A percentile compares a stretch with the other conserved stretches of the same genome.
Evolutionary conservation across 73 alveolate species (phyloP).

Genomic region (Tetrahymena thermophila): DNA sequence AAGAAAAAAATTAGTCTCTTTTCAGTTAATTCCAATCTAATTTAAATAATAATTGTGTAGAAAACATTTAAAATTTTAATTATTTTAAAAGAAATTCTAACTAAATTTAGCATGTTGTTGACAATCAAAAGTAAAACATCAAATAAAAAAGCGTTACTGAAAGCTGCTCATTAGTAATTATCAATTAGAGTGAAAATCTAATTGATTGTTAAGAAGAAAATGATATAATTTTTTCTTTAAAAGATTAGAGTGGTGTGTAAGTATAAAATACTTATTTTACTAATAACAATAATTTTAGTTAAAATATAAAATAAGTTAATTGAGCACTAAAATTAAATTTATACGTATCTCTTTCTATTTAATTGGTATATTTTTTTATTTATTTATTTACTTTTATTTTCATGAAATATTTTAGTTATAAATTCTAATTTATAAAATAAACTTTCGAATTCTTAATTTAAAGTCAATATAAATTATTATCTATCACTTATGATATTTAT

Average conservation of each 20-base stretch:
- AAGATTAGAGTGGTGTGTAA: no score
- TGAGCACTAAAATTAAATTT: neutral
- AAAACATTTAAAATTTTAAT: neutral
- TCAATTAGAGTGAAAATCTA: neutral
- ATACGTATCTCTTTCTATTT: no score
- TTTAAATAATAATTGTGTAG: neutral
- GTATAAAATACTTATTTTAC: neutral
- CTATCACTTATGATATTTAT: no score
- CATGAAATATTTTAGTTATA: no score
- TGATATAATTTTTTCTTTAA: no score
- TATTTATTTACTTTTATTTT: no score
- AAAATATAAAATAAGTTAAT: no score
- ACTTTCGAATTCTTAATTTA: no score
- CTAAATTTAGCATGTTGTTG: neutral
- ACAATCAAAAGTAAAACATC: neutral
- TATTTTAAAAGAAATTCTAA: neutral
- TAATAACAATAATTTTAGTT: neutral
- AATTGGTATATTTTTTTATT: no score
- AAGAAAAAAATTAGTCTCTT: neutral
- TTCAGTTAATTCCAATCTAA: neutral
- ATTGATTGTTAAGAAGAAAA: neutral
- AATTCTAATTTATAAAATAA: no score
- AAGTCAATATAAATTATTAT: no score
- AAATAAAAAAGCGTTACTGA: neutral
- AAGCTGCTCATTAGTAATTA: neutral